These are phyloP conservation scores for Astrocystis sublimbata DNA, from an alignment of 495 filamentous ascomycete species.

Conservation along the genomic window DNA sequence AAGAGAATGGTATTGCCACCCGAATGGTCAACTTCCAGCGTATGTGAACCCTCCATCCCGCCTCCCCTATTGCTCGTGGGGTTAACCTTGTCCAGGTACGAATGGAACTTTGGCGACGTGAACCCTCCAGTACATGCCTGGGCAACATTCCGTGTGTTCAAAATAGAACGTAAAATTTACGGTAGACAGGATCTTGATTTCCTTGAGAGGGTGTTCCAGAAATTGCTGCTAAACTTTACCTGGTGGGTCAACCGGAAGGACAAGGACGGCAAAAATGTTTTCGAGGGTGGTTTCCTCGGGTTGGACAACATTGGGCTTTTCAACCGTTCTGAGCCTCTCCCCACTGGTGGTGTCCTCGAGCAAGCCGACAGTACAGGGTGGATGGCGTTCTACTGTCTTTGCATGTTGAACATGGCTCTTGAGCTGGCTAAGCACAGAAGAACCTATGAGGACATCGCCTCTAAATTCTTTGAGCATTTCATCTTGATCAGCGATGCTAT, in stretches of 20 bases:
- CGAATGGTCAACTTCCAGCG: conserved; percentile 84
- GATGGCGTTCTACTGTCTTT: conserved; percentile 96
- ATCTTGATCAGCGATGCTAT: conserved; percentile 97
- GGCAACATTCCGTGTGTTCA: conserved; percentile 93
- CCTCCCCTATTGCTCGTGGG: conserved; percentile 1
- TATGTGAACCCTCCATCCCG: conserved; percentile 20
- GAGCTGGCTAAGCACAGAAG: conserved; percentile 92
- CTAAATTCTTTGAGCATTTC: conserved; percentile 98
- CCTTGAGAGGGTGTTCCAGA: conserved; percentile 94
- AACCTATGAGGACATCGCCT: conserved; percentile 97
- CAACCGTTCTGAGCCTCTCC: conserved; percentile 95
- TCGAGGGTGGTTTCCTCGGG: conserved; percentile 95
- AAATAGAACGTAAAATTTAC: conserved; percentile 97
- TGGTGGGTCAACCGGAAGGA: conserved; percentile 99
- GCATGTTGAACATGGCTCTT: conserved; percentile 94
- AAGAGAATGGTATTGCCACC: conserved; percentile 98
- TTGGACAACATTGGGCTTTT: conserved; percentile 96
- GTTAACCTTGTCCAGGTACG: conserved; percentile 59
- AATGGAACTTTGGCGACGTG: conserved; percentile 98
- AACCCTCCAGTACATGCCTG: conserved; percentile 97
- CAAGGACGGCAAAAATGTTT: conserved; percentile 89
- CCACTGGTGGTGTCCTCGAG: conserved; percentile 88
- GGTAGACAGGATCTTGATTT: conserved; percentile 93
- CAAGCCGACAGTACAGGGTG: conserved; percentile 97
- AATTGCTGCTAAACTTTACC: conserved; percentile 92